phyloP scores from a whole-genome alignment of 169 alveolate genomes.

The Eimeria falciformis region DNA sequence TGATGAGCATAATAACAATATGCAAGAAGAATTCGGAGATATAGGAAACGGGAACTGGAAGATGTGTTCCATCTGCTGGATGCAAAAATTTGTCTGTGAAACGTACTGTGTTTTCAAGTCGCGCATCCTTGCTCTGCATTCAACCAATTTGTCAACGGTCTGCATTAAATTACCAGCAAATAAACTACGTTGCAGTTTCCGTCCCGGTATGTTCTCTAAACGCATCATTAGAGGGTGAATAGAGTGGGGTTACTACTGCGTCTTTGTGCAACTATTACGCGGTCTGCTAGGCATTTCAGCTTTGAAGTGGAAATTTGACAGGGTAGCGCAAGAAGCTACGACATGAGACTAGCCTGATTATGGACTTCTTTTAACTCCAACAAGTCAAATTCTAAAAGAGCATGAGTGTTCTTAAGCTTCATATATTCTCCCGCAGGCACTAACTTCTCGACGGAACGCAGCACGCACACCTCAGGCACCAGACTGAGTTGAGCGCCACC shows the following conservation, averaged over 20 bases:
- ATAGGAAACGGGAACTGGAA: background rate
- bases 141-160: conserved; percentile 62
- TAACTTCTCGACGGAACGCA: conserved; percentile 61
- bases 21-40: background rate
- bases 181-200: too few relatives aligned
- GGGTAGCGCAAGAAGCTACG: background rate
- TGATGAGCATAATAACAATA: background rate
- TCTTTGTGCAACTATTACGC: too few relatives aligned
- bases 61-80: too few relatives aligned
- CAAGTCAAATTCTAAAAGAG: conserved; percentile 39
- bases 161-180: conserved; percentile 16
- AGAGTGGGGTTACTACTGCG: too few relatives aligned
- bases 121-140: conserved; percentile 31
- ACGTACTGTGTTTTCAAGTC: conserved; percentile 53
- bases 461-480: conserved; percentile 69
- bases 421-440: conserved; percentile 64
- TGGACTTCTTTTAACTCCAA: conserved; percentile 68
- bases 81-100: too few relatives aligned
- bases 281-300: too few relatives aligned
- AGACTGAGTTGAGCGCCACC: conserved; percentile 64
- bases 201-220: too few relatives aligned
- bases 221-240: too few relatives aligned
- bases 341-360: conserved; percentile 14
- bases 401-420: conserved; percentile 21
- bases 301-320: too few relatives aligned